Base-by-base conservation (phyloP, 495 filamentous ascomycete genomes). In the Aspergillus ellipticus region DNA sequence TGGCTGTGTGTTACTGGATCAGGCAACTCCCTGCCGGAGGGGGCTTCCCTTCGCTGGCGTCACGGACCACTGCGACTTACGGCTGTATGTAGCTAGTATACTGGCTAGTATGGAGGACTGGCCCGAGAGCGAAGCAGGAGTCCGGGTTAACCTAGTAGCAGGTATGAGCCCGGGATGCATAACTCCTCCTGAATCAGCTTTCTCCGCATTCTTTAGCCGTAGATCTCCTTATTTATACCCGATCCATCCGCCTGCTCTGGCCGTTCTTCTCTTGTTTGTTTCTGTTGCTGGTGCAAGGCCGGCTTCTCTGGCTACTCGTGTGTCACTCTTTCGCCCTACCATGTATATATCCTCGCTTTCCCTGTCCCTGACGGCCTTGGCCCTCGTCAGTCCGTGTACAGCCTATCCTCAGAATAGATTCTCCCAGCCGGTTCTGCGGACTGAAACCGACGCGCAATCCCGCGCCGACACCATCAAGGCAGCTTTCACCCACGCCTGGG, bases 401-500 rank as follows among this genome's bases (percentile, higher is more conserved):
- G 49, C 53, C 35, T 6, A 29, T 45, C 31, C 19, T 49, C 15
- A 28, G 17, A 3, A 9, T 22, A 24, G n/a, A 53, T 37, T 49
- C 21, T 15, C 28, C 15, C 52, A 53, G 37, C 51, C 37, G n/a
- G 22, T 26, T 7, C 20, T 42, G 19, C 53, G 43, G 42, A 49
- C 13, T 15, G 49, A 20, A 15, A 3, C 8, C 45, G 35, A 59
- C 0, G 48, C 45, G 20, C 55, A 70, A 21, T 58, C 71, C 19
- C 77, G 85, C 56, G 81, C 83, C 33, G 79, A 79, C 45, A 86
- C 89, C 1, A 82, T 95, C 22, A 89, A 87, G 64, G 80, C 85
- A 50, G 84, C 87, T 1, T 96, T 95, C 61, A 76, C 80, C 24
- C 81, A 83, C 64, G 85, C 90, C 3, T 96, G 90, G 89, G 72